Percentiles rank a stretch among this genome's conserved stretches.
phyloP scores from a whole-genome alignment of 2,329 filamentous ascomycete species.

The Botrytis cinerea region DNA sequence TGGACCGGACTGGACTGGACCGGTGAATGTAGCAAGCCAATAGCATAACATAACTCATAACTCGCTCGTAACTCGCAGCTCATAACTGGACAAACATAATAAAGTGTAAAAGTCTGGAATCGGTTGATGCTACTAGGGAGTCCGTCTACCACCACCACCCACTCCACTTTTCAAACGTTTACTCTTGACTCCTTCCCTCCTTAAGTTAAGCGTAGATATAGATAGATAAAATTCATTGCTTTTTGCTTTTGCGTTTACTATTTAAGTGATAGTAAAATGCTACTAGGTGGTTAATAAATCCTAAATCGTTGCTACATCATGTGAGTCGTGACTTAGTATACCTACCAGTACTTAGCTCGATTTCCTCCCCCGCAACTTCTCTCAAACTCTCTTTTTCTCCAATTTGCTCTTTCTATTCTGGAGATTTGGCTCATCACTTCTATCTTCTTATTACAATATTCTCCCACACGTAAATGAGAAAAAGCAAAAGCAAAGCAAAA shows the following conservation, averaged over 20 bases:
- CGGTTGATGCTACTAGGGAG: background rate
- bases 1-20: background rate
- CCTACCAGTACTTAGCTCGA: background rate
- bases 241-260: background rate
- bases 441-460: background rate
- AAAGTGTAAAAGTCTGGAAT: constrained; percentile 10
- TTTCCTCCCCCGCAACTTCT: constrained; percentile 17
- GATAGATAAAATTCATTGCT: background rate
- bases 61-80: background rate
- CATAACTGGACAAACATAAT: background rate
- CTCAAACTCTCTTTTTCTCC: background rate
- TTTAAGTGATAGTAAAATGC: constrained; percentile 8
- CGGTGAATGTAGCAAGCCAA: background rate
- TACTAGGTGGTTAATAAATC: background rate
- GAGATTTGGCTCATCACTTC: background rate
- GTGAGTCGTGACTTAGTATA: background rate
- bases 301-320: constrained; percentile 4
- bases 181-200: constrained; percentile 5
- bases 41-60: background rate
- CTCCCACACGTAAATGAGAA: background rate
- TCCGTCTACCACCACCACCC: background rate
- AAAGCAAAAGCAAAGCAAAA: background rate
- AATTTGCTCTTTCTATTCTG: constrained; percentile 2
- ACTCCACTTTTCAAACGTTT: constrained; percentile 17
- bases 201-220: constrained; percentile 13